A percentile compares a stretch with the other conserved stretches of the same genome.
Evolutionary conservation across 805 yeast genomes (phyloP).

Genomic region (Monosporozyma servazzii): DNA sequence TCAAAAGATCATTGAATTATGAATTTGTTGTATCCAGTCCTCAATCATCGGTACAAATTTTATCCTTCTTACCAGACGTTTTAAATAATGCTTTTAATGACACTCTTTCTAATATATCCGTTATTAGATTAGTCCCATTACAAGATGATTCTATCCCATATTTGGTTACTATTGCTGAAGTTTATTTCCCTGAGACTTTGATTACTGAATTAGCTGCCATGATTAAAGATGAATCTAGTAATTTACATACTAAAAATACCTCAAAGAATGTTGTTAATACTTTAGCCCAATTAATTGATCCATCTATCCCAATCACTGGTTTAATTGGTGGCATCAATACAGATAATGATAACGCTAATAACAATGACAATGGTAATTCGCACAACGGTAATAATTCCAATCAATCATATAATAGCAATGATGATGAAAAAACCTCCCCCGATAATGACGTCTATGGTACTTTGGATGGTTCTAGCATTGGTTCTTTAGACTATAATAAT

Average conservation of each 20-base stretch:
- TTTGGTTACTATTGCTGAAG: conserved; percentile 80
- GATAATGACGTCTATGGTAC: neutral
- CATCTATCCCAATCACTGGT: conserved; percentile 26
- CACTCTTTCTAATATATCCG: neutral
- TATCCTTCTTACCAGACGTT: conserved; percentile 63
- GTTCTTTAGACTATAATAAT: conserved; percentile 18
- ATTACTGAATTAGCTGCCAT: conserved; percentile 43
- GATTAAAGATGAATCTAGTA: conserved; percentile 44
- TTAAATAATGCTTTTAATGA: conserved; percentile 43
- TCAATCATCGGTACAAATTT: conserved; percentile 68
- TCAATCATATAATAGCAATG: neutral
- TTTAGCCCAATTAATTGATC: conserved; percentile 64
- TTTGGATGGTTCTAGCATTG: conserved; percentile 8
- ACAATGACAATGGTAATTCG: neutral
- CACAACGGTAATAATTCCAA: neutral
- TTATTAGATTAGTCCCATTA: conserved; percentile 6
- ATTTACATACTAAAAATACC: conserved; percentile 51
- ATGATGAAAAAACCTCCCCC: conserved; percentile 45
- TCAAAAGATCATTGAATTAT: conserved; percentile 70
- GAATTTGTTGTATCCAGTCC: conserved; percentile 79
- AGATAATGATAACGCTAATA: neutral
- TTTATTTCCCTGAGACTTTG: conserved; percentile 58
- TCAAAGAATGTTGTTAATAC: conserved; percentile 37
- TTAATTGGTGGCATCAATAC: conserved; percentile 4
- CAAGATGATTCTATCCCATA: conserved; percentile 37